Percentiles rank a stretch among this genome's conserved stretches.
Evolutionary conservation across 371 early-diverging fungal genomes (phyloP).

Genomic region (Rhizopus arrhizus): DNA sequence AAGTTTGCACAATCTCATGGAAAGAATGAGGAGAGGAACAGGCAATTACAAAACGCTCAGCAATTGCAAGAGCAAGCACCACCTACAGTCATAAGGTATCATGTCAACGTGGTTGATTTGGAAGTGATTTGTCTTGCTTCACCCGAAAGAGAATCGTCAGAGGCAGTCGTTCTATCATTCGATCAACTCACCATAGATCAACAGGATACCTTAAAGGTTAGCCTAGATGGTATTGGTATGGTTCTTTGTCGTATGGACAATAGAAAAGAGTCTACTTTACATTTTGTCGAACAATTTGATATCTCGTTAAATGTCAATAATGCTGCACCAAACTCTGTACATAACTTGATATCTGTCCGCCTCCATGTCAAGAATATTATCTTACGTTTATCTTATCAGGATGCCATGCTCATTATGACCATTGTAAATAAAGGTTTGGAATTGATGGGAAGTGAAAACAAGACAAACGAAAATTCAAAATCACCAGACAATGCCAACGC

Average conservation of each 20-base stretch:
- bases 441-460: constrained; percentile 42
- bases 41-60: constrained; percentile 14
- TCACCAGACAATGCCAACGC: neutral
- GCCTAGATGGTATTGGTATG: constrained; percentile 82
- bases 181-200: constrained; percentile 75
- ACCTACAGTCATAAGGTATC: constrained; percentile 41
- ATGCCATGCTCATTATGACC: constrained; percentile 78
- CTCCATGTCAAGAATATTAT: constrained; percentile 68
- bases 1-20: constrained; percentile 44
- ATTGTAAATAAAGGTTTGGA: constrained; percentile 78
- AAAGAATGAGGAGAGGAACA: constrained; percentile 14
- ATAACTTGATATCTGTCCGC: constrained; percentile 58
- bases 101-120: constrained; percentile 76
- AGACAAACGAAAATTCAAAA: constrained; percentile 7
- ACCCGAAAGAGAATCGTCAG: constrained; percentile 68
- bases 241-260: constrained; percentile 87
- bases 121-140: constrained; percentile 85
- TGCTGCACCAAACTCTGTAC: constrained; percentile 48
- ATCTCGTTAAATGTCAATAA: constrained; percentile 69
- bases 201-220: constrained; percentile 63
- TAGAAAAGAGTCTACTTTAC: constrained; percentile 69
- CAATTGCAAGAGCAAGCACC: constrained; percentile 15
- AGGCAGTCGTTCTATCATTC: constrained; percentile 85
- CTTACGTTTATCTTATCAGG: constrained; percentile 79
- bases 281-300: constrained; percentile 85